Conservation (phyloP, 768 basidiomycete species). For the Serendipita sp. region DNA sequence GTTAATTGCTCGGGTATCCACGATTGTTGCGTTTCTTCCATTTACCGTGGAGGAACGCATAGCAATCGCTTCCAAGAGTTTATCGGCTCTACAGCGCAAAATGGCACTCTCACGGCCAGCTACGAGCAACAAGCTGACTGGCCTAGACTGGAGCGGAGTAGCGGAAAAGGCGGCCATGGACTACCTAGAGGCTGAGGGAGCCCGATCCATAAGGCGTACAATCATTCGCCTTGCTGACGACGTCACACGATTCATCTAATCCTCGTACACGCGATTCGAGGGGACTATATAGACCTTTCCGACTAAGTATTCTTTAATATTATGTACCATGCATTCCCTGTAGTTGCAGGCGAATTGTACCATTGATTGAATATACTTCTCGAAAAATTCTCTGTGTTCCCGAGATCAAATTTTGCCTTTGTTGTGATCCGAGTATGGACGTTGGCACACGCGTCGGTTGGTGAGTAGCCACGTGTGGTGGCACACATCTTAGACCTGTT, state of each 20-base stretch:
- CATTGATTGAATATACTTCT: too few species aligned
- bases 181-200: slow-evolving; percentile 2
- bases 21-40: neutral
- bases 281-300: neutral
- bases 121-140: neutral
- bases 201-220: neutral
- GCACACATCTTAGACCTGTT: too few species aligned
- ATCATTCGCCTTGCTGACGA: neutral
- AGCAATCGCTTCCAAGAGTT: neutral
- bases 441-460: too few species aligned
- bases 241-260: neutral
- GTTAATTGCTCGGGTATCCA: neutral
- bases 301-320: neutral
- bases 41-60: neutral
- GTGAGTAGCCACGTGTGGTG: too few species aligned
- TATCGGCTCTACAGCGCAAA: neutral
- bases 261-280: too few species aligned
- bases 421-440: too few species aligned
- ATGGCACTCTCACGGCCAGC: neutral
- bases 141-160: neutral
- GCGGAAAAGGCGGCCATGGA: neutral
- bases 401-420: too few species aligned
- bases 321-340: too few species aligned
- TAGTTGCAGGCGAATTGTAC: too few species aligned
- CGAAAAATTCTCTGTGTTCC: too few species aligned